These are phyloP conservation scores for Epichloe uncinata DNA, from an alignment of 2,329 filamentous ascomycete genomes.

Conservation along the genomic window DNA sequence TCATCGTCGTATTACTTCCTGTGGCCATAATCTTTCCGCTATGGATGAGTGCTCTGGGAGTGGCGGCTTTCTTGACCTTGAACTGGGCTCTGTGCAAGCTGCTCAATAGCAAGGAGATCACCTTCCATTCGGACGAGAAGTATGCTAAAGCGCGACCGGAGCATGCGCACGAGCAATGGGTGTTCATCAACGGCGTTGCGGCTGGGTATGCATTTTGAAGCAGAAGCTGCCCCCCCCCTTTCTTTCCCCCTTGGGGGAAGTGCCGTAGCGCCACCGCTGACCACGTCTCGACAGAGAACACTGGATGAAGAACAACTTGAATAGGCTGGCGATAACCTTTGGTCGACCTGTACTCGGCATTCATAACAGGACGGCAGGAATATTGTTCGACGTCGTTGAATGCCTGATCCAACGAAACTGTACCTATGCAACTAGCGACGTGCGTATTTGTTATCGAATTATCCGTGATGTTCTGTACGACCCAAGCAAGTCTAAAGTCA, in stretches of 20 bases:
- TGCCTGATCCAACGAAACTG: conserved; percentile 67
- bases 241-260: no score
- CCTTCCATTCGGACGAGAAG: conserved; percentile 38
- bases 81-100: conserved; percentile 37
- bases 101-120: conserved; percentile 36
- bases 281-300: conserved; percentile 29
- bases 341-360: conserved; percentile 57
- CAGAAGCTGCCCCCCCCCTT: no score
- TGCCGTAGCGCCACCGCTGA: not conserved
- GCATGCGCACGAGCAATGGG: conserved; percentile 56
- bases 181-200: conserved; percentile 66
- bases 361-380: conserved; percentile 61
- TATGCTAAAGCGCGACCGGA: conserved; percentile 35
- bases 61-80: conserved; percentile 31
- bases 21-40: conserved; percentile 32
- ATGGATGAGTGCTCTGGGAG: conserved; percentile 29
- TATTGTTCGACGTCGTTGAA: conserved; percentile 65
- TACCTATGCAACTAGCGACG: conserved; percentile 55
- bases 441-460: conserved; percentile 46
- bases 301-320: conserved; percentile 58
- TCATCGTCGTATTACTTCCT: conserved; percentile 43
- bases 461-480: conserved; percentile 53
- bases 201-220: conserved; percentile 33
- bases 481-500: conserved; percentile 49
- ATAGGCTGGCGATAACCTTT: conserved; percentile 60